Evolutionary conservation across 768 basidiomycete genomes (phyloP).

Genomic region (Rubroboletus satanas): DNA sequence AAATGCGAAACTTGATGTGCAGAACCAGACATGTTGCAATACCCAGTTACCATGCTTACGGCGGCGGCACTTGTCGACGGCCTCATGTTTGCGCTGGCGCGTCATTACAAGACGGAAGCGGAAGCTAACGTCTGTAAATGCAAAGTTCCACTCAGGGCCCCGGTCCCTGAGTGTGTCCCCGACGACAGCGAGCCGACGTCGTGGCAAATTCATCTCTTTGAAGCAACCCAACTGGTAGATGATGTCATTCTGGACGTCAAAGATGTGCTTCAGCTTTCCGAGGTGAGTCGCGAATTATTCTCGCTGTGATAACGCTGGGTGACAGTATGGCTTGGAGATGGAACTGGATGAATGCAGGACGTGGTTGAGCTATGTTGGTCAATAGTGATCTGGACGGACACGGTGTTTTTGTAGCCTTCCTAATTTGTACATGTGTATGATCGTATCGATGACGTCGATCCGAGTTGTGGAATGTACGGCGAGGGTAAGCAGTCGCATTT

Average conservation of each 20-base stretch:
- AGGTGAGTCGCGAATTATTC: slow-evolving; percentile 10
- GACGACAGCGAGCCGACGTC: slow-evolving; percentile 1
- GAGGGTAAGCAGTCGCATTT: neutral
- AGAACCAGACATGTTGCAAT: slow-evolving; percentile 55
- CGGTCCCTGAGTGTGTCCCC: neutral
- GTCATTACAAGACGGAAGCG: slow-evolving; percentile 34
- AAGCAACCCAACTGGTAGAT: slow-evolving; percentile 8
- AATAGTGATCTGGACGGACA: neutral
- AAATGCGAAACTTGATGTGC: neutral
- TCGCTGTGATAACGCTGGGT: neutral
- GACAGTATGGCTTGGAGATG: slow-evolving; percentile 11
- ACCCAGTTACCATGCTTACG: slow-evolving; percentile 52
- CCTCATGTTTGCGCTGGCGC: slow-evolving; percentile 36
- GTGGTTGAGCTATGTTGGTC: slow-evolving; percentile 19
- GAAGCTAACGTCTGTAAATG: slow-evolving; percentile 11
- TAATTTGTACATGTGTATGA: slow-evolving; percentile 12
- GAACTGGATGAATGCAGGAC: slow-evolving; percentile 24
- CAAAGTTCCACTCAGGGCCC: neutral
- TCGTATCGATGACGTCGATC: slow-evolving; percentile 10
- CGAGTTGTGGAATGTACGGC: neutral
- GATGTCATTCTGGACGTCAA: slow-evolving; percentile 22
- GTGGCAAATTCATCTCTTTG: slow-evolving; percentile 10
- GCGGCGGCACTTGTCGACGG: slow-evolving; percentile 48
- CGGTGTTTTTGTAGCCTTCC: slow-evolving; percentile 6
- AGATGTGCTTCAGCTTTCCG: slow-evolving; percentile 23